Base-by-base conservation (phyloP, 805 yeast genomes). In the Starmera quercuum region DNA sequence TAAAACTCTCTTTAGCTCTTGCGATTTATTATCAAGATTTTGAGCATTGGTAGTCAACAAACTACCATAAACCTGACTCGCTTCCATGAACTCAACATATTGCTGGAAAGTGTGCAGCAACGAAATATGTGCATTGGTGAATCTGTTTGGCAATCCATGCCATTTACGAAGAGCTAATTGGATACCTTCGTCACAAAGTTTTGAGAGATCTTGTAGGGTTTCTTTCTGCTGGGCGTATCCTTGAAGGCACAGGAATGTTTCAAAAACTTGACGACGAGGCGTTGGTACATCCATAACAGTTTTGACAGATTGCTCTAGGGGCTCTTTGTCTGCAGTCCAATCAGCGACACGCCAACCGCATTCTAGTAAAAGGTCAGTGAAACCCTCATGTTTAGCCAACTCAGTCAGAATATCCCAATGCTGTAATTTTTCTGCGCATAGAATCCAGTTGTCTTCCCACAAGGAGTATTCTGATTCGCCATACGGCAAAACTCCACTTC, bases 291-390 rank as follows among this genome's bases (percentile, higher is more conserved):
- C 98, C 95, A 92, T 87, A 5, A 92, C 95, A 28, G 94, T 83
- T 57, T 87, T 85, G 18, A 92, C 95, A 2, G 95, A 82, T 50
- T 85, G 95, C 51, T 88, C 97, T 25, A 92, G 64, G 0, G 97
- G 92, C 44, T 90, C 97, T 42, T 88, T 73, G 50, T 94, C 98
- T 7, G 94, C 79, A 39, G 80, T 81, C 98, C 98, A 92, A 51
- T 92, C 97, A 7, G 98, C 97, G 26, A 92, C 95, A 51, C 99
- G 71, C 99, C 99, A 92, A 25, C 97, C 98, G 69, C 98, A 94
- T 56, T 92, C 99, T n/a, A 92, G 65, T 18, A 94, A 62, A 43
- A 92, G 66, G 51, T 92, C 98, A 0, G 97, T 87, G 54, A 90
- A 94, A 0, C 97, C 97, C 64, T 94, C 99, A 51, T 94, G 97